Conservation (phyloP, 1,139 yeast genomes). For the Scheffersomyces segobiensis region DNA sequence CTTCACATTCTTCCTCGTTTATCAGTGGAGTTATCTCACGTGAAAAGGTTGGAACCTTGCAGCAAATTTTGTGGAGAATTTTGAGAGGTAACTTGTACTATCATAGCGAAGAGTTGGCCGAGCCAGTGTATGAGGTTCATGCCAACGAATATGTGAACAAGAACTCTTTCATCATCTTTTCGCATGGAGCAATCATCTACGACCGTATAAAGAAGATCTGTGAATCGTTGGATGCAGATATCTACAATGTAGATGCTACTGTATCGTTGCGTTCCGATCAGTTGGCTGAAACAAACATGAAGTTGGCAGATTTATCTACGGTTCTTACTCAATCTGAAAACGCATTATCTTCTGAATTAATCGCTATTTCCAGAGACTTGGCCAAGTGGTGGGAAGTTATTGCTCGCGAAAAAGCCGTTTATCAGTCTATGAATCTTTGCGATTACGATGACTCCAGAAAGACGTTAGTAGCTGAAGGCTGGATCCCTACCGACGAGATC, state of each 20-base stretch:
- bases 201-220: constrained; percentile 45
- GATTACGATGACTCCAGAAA: constrained; percentile 66
- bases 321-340: constrained; percentile 56
- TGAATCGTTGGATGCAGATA: constrained; percentile 47
- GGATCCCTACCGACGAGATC: constrained; percentile 70
- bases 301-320: constrained; percentile 57
- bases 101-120: constrained; percentile 65
- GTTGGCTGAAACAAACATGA: constrained; percentile 53
- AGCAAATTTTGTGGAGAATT: constrained; percentile 90
- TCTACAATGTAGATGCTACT: constrained; percentile 38
- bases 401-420: constrained; percentile 71
- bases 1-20: constrained; percentile 37
- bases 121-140: constrained; percentile 48
- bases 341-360: constrained; percentile 66
- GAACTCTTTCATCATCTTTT: constrained; percentile 46
- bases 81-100: constrained; percentile 87
- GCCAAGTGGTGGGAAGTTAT: constrained; percentile 69
- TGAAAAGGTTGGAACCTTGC: constrained; percentile 67
- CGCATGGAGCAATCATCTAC: constrained; percentile 44
- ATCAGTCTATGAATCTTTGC: constrained; percentile 64
- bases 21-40: constrained; percentile 84
- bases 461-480: constrained; percentile 73
- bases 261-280: constrained; percentile 42
- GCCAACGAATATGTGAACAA: constrained; percentile 32
- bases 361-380: constrained; percentile 73